Percentiles rank a stretch among this genome's conserved stretches.
These are phyloP conservation scores for Oryza glumipatula DNA, from an alignment of 176 grass and related monocot species.

Conservation along the genomic window DNA sequence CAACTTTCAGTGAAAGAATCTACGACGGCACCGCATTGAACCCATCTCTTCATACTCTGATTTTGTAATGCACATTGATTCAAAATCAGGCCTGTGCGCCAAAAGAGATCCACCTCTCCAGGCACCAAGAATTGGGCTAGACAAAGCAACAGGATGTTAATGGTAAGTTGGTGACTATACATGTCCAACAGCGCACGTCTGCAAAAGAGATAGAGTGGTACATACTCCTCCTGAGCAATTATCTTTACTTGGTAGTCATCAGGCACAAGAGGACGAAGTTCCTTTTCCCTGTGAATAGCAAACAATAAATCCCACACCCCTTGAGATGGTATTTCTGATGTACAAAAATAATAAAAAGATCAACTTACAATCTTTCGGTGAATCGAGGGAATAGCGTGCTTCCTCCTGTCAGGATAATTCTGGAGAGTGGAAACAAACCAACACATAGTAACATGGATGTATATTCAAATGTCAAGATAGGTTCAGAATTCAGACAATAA, in stretches of 20 bases:
- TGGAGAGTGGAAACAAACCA: slow-evolving; percentile 51
- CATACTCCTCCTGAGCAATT: slow-evolving; percentile 82
- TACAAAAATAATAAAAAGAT: slow-evolving; percentile 19
- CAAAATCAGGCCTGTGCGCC: slow-evolving; percentile 78
- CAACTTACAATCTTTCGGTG: slow-evolving; percentile 81
- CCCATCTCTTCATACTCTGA: slow-evolving; percentile 95
- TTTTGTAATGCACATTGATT: slow-evolving; percentile 82
- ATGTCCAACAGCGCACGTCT: no score
- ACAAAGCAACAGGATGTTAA: not conserved
- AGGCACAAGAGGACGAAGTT: slow-evolving; percentile 83
- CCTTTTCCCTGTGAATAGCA: slow-evolving; percentile 62
- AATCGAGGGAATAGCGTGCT: slow-evolving; percentile 85
- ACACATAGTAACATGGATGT: not conserved
- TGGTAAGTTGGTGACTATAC: no score
- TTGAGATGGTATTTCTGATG: not conserved
- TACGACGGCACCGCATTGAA: slow-evolving; percentile 69
- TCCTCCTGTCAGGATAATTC: slow-evolving; percentile 93
- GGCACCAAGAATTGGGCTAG: slow-evolving; percentile 76
- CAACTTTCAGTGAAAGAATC: slow-evolving; percentile 78
- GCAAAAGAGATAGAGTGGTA: not conserved
- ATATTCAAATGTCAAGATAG: slow-evolving; percentile 21
- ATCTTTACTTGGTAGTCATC: slow-evolving; percentile 82
- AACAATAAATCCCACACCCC: not conserved
- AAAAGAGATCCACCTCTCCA: slow-evolving; percentile 94
- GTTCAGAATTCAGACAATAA: not conserved